Evolutionary conservation across 495 filamentous ascomycete species (phyloP).

Genomic region (Aspergillus taichungensis): DNA sequence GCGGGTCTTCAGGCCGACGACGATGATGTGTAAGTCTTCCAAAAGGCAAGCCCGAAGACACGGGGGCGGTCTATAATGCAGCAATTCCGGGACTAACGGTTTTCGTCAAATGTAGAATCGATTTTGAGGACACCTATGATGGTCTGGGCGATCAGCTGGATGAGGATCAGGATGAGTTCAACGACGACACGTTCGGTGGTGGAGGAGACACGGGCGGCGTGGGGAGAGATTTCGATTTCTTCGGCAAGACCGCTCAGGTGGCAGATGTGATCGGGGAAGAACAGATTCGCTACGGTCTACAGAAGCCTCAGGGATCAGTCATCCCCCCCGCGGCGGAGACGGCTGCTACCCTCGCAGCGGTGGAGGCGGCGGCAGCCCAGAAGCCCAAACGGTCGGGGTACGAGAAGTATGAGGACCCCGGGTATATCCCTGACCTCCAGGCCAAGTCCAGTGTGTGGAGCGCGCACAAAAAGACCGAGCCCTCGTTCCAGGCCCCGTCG

Average conservation of each 20-base stretch:
- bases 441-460: conserved; percentile 93
- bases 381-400: conserved; percentile 70
- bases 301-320: conserved; percentile 44
- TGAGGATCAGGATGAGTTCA: conserved; percentile 89
- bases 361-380: conserved; percentile 32
- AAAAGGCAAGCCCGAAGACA: not conserved
- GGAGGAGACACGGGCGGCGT: conserved; percentile 37
- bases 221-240: conserved; percentile 96
- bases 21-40: conserved; percentile 61
- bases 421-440: conserved; percentile 74
- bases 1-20: conserved; percentile 41
- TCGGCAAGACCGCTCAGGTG: conserved; percentile 80
- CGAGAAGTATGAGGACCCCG: conserved; percentile 73
- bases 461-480: conserved; percentile 47
- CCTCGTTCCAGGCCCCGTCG: conserved; percentile 9
- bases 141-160: conserved; percentile 86
- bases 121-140: conserved; percentile 98
- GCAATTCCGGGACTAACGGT: too few species aligned
- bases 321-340: conserved; percentile 22
- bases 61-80: not conserved
- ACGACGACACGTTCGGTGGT: conserved; percentile 93
- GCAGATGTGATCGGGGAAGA: conserved; percentile 80
- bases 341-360: conserved; percentile 17
- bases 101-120: conserved; percentile 43
- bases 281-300: conserved; percentile 68